Conservation (phyloP, 768 basidiomycete species). For the Trametes punicea region DNA sequence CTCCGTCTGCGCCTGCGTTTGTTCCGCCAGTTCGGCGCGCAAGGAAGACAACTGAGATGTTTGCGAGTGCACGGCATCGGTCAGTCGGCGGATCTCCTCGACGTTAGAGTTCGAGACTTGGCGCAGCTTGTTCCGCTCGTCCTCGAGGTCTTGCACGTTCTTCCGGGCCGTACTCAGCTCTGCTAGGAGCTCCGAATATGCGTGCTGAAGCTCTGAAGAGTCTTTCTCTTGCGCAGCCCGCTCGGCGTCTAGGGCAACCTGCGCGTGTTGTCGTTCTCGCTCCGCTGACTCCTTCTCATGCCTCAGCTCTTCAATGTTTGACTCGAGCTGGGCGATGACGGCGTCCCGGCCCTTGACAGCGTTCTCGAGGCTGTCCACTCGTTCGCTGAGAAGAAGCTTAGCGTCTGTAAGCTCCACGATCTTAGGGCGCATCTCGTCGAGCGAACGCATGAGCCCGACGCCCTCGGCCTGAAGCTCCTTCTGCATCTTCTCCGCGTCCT, state of each 20-base stretch:
- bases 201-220: conserved; percentile 57
- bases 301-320: conserved; percentile 50
- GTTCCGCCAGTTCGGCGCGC: conserved; percentile 51
- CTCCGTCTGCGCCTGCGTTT: conserved; percentile 50
- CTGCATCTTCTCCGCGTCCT: conserved; percentile 70
- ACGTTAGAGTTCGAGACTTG: conserved; percentile 52
- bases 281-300: conserved; percentile 47
- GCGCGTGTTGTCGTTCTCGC: conserved; percentile 32
- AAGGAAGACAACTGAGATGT: conserved; percentile 52
- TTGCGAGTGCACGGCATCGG: conserved; percentile 41
- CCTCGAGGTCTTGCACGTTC: conserved; percentile 56
- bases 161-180: conserved; percentile 55
- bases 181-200: conserved; percentile 57
- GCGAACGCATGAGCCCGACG: conserved; percentile 69
- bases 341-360: conserved; percentile 53
- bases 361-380: conserved; percentile 53
- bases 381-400: conserved; percentile 67
- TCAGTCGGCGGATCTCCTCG: conserved; percentile 58
- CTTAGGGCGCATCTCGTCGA: conserved; percentile 85
- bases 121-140: conserved; percentile 58
- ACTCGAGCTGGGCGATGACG: conserved; percentile 60
- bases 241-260: conserved; percentile 22
- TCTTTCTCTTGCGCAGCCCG: conserved; percentile 31
- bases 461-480: conserved; percentile 76
- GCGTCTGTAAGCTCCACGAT: conserved; percentile 75